These are phyloP conservation scores for Scheffersomyces coipomensis DNA, from an alignment of 805 yeast genomes.

Conservation along the genomic window DNA sequence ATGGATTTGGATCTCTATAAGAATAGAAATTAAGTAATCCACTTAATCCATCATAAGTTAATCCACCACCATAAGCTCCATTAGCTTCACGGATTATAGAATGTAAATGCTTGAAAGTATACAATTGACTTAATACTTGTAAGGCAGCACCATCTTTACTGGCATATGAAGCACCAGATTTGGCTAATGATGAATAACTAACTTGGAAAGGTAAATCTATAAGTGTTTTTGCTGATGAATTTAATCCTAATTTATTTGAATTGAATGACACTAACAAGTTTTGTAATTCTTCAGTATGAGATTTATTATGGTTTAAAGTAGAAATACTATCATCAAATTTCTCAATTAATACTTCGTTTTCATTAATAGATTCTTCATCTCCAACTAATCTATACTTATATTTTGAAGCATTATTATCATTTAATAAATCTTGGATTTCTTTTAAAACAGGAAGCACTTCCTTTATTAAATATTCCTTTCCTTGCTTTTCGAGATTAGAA, in stretches of 20 bases:
- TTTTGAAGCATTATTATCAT: slow-evolving; percentile 7
- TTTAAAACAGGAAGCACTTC: slow-evolving; percentile 66
- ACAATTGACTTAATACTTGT: slow-evolving; percentile 75
- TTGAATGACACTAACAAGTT: slow-evolving; percentile 15
- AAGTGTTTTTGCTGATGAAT: slow-evolving; percentile 34
- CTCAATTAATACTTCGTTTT: slow-evolving; percentile 34
- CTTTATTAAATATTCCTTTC: slow-evolving; percentile 30
- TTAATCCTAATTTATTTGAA: slow-evolving; percentile 8
- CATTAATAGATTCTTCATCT: slow-evolving; percentile 38
- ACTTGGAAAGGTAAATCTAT: slow-evolving; percentile 86
- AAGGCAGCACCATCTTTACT: slow-evolving; percentile 80
- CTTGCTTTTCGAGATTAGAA: slow-evolving; percentile 40
- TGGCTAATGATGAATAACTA: slow-evolving; percentile 70
- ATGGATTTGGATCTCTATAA: slow-evolving; percentile 90
- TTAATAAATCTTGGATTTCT: slow-evolving; percentile 45
- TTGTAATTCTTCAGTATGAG: background rate
- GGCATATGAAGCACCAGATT: slow-evolving; percentile 64
- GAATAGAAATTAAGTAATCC: slow-evolving; percentile 84
- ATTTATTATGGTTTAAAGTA: background rate
- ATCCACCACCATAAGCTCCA: slow-evolving; percentile 98
- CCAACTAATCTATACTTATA: slow-evolving; percentile 60
- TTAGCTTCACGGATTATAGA: slow-evolving; percentile 91
- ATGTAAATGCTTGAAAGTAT: slow-evolving; percentile 83
- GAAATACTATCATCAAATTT: slow-evolving; percentile 25
- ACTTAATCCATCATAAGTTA: slow-evolving; percentile 74